These are phyloP conservation scores for Akanthomyces muscarius DNA, from an alignment of 2,329 filamentous ascomycete species.

Conservation along the genomic window DNA sequence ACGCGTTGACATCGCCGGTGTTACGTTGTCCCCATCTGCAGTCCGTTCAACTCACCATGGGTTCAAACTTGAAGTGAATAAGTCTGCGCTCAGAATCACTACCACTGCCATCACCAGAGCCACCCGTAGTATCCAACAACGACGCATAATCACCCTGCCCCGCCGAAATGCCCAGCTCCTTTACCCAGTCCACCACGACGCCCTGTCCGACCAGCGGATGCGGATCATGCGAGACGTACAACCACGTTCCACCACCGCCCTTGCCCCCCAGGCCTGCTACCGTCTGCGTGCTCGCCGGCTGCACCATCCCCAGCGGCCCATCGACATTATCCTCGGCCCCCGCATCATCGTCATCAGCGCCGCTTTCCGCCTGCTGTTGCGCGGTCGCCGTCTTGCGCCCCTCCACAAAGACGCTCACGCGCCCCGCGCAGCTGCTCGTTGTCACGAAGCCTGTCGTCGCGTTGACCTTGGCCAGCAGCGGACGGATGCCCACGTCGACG, in stretches of 20 bases:
- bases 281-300: slow-evolving; percentile 21
- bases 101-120: slow-evolving; percentile 20
- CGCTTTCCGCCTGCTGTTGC: not conserved
- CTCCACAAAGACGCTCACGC: slow-evolving; percentile 84
- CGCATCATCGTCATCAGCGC: not conserved
- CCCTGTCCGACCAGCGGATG: slow-evolving; percentile 37
- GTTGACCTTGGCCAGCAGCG: slow-evolving; percentile 78
- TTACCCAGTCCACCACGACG: slow-evolving; percentile 28
- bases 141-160: not conserved
- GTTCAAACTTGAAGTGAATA: slow-evolving; percentile 89
- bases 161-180: slow-evolving; percentile 26
- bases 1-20: not conserved
- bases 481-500: slow-evolving; percentile 73
- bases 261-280: slow-evolving; percentile 73
- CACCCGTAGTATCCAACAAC: slow-evolving; percentile 22
- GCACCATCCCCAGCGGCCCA: not conserved
- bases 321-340: slow-evolving; percentile 17
- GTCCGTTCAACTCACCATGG: slow-evolving; percentile 64
- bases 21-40: not conserved
- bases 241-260: slow-evolving; percentile 76
- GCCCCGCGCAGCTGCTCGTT: slow-evolving; percentile 87
- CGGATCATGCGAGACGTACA: slow-evolving; percentile 83
- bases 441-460: slow-evolving; percentile 71
- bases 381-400: slow-evolving; percentile 49
- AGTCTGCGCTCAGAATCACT: slow-evolving; percentile 39